Evolutionary conservation across 495 filamentous ascomycete genomes (phyloP).

Genomic region (Barbatosphaeria neglecta): DNA sequence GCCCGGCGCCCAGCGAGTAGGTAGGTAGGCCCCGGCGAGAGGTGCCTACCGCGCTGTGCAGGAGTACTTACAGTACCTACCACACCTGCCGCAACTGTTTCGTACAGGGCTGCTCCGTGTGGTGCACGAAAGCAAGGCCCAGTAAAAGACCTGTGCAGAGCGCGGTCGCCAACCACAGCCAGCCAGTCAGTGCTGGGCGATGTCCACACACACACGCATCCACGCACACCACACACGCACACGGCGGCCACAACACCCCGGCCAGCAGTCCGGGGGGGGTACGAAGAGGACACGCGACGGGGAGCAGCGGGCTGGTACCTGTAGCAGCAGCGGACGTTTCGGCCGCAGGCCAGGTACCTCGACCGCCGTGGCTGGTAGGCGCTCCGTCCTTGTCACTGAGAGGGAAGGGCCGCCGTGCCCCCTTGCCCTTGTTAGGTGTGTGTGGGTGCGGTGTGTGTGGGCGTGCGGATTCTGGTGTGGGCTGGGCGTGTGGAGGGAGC

Average conservation of each 20-base stretch:
- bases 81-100: too few relatives aligned
- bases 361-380: too few relatives aligned
- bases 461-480: conserved; percentile 9
- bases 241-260: background rate
- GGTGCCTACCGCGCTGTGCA: too few relatives aligned
- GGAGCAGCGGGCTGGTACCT: background rate
- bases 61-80: too few relatives aligned
- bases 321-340: background rate
- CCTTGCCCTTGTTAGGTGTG: background rate
- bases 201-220: background rate
- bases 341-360: background rate
- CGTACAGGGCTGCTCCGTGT: too few relatives aligned
- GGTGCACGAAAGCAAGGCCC: background rate
- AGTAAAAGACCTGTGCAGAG: background rate
- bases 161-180: background rate
- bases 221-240: background rate
- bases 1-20: background rate
- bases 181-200: background rate
- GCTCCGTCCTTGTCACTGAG: too few relatives aligned
- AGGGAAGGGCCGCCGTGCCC: too few relatives aligned
- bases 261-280: background rate
- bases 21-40: too few relatives aligned
- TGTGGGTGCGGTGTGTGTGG: background rate
- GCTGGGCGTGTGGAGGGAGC: conserved; percentile 17
- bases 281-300: background rate